Base-by-base conservation (phyloP, 1,139 yeast genomes). In the Hemisphaericaspora xylofermentans region DNA sequence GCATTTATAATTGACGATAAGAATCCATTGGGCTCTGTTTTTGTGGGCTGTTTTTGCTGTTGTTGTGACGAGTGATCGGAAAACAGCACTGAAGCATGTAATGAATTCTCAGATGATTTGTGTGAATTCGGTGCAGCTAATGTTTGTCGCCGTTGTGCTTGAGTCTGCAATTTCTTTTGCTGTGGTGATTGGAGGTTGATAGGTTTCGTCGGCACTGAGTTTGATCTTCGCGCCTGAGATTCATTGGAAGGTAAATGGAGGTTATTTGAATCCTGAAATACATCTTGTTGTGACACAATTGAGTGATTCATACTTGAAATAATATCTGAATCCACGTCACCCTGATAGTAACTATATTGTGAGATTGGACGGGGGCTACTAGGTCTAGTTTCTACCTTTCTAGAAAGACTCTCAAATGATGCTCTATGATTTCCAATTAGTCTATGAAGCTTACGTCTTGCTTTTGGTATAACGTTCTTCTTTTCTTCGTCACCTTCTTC, bases 1-100 rank as follows among this genome's bases (percentile, higher is more conserved):
- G 63, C 68, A 30, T 50, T 54, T 18, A 64, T 37, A 15, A 64
- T 51, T 7, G 64, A 53, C 2, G 66, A 58, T 18, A 64, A 42
- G 32, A 64, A 53, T 14, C 70, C 61, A 29, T 41, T 48, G 2
- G 52, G 40, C 26, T 51, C 53, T 10, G 49, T 36, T 25, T 44
- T 43, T 2, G 43, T 21, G n/a, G 25, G 28, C 26, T 12, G 26
- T 24, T 14, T 13, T 15, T 17, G 43, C 17, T 21, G 36, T 30
- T 36, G 43, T 15, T 21, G 39, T 18, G 25, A 13, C 16, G 34
- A 18, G 10, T 15, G 9, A 7, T 31, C 30, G 4, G n/a, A 6
- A 6, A 3, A 12, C 17, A 17, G 30, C 5, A 3, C 5, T n/a
- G 40, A 25, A n/a, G 19, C 14, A 4, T 36, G 30, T 7, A 4